Evolutionary conservation across 73 alveolate species (phyloP), one percentile per base, ranked within the genome.

Genomic region (Paramecium pentaurelia): DNA sequence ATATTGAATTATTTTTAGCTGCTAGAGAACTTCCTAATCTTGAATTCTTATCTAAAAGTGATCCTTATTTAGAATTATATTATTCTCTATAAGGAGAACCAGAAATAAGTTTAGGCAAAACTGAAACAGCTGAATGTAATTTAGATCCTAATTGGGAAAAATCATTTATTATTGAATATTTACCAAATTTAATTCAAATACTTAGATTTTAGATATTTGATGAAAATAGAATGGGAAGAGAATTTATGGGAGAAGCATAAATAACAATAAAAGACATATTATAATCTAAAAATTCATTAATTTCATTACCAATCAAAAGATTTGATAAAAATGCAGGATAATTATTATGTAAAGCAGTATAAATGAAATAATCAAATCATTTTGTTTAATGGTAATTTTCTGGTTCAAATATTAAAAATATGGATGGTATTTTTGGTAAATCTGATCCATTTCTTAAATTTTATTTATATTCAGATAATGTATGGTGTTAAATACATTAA

Each of bases 101-200:
- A 36, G 93, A 71, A 37, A 30, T 28, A 6, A 85, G 36, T 60
- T 75, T 92, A 5, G 98, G 95, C 10, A 86, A 88, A 34, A 95
- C 97, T 25, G 96, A 95, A 49, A 60, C 93, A 3, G 94, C 71
- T 34, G 25, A 80, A 16, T 85, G 95, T 44, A 94, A 95, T 40
- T 68, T 87, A 32, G 94, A 96, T 60, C 98, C 98, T 18, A 92
- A 95, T 86, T 96, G 94, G 86, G 93, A 84, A 59, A 96, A 71
- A 47, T 37, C 90, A 25, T 86, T 92, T 18, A 18, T 6, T 34
- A 7, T 92, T 30, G 94, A 92, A 27, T 92, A 92, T 18, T 14
- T 40, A 28, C 80, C 75, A 11, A 93, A 92, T 58, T 36, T 86
- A 37, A 86, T 47, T 18, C 49, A 84, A 60, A 58, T 40, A 16